Conservation (phyloP, 1,139 yeast genomes). For the Saccharomycopsis phalli region DNA sequence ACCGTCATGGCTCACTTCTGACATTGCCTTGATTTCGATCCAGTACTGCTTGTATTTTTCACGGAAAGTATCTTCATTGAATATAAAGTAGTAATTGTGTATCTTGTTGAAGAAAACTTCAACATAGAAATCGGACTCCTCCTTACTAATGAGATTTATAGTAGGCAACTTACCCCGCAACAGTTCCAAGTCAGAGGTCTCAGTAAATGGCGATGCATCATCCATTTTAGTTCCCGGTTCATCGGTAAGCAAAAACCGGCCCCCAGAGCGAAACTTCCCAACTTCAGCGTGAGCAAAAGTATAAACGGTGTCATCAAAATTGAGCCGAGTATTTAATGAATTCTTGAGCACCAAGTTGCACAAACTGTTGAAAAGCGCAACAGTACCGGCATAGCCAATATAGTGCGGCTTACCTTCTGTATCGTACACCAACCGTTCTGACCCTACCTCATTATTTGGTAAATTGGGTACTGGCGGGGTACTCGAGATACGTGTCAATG, state of each 20-base stretch:
- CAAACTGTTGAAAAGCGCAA: constrained; percentile 32
- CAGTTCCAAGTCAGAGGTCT: constrained; percentile 10
- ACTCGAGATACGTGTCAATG: neutral
- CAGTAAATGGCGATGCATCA: constrained; percentile 4
- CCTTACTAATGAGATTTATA: constrained; percentile 22
- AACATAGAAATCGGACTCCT: constrained; percentile 30
- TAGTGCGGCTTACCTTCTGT: constrained; percentile 35
- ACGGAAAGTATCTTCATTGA: constrained; percentile 29
- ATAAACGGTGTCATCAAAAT: constrained; percentile 22
- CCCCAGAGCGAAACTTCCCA: neutral
- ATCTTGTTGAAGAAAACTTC: constrained; percentile 32
- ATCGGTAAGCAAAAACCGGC: neutral
- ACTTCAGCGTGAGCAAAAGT: constrained; percentile 1
- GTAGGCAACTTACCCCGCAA: constrained; percentile 11
- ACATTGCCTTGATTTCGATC: constrained; percentile 24
- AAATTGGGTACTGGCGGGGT: no score
- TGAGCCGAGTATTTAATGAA: constrained; percentile 25
- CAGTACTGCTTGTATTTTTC: constrained; percentile 30
- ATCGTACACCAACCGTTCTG: constrained; percentile 32
- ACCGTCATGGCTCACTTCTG: constrained; percentile 2
- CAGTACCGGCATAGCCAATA: constrained; percentile 35
- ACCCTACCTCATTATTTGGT: constrained; percentile 23
- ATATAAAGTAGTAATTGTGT: constrained; percentile 35
- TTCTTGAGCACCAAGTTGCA: constrained; percentile 33
- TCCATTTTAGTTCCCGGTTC: no score